phyloP scores from a whole-genome alignment of 108 stramenopile genomes.

The Aurantiochytrium sp. region DNA sequence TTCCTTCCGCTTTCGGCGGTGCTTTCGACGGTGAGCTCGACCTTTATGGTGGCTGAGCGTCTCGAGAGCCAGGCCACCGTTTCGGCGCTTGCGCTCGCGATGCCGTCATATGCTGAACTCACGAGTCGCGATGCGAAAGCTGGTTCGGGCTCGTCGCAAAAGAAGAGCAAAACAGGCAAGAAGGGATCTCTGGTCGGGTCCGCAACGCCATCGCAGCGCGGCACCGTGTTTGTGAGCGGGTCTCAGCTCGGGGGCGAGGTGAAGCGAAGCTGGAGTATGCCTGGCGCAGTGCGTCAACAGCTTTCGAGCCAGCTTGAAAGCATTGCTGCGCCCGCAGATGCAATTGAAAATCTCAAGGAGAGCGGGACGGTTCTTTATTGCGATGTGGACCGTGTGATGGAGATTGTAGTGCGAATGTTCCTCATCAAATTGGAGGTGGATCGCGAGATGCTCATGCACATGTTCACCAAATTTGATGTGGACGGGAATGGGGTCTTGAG shows the following conservation, averaged over 20 bases:
- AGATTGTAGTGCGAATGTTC: not conserved
- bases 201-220: not conserved
- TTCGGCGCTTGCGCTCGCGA: not conserved
- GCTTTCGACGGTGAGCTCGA: not conserved
- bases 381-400: not conserved
- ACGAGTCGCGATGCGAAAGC: no score
- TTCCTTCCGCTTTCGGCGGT: not conserved
- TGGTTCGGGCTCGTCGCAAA: no score
- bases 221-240: not conserved
- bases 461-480: not conserved
- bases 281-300: not conserved
- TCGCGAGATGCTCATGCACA: not conserved
- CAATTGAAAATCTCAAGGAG: not conserved
- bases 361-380: not conserved
- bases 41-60: not conserved
- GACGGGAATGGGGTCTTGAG: not conserved
- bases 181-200: not conserved
- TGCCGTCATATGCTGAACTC: not conserved
- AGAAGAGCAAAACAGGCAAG: not conserved
- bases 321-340: not conserved
- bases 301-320: not conserved
- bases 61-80: not conserved
- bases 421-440: not conserved
- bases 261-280: conserved; percentile 5
- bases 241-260: not conserved